Conservation (phyloP, 768 basidiomycete species). For the Rubroboletus pulcherrimus region DNA sequence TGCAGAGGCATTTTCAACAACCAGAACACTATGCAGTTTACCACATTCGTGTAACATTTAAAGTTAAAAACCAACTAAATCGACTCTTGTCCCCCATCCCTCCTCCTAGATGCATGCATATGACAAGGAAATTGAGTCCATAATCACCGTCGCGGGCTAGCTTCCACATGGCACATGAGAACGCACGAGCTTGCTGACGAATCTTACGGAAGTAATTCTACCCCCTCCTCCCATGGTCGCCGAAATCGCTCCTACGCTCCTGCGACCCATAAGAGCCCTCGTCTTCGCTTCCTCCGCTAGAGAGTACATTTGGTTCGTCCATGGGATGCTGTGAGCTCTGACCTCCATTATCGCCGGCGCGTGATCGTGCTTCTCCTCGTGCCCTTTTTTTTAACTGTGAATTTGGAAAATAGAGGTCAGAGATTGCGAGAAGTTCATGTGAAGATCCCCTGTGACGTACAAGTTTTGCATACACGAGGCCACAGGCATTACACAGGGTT, state of each 20-base stretch:
- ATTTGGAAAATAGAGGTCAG: slow-evolving; percentile 22
- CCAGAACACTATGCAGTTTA: slow-evolving; percentile 8
- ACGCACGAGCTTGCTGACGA: slow-evolving; percentile 16
- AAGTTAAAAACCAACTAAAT: slow-evolving; percentile 8
- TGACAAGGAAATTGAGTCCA: slow-evolving; percentile 19
- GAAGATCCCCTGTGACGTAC: slow-evolving; percentile 44
- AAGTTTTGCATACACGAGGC: slow-evolving; percentile 83
- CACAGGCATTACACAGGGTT: slow-evolving; percentile 83
- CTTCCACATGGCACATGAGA: slow-evolving; percentile 17
- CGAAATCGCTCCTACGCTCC: slow-evolving; percentile 34
- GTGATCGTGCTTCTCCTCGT: slow-evolving; percentile 31
- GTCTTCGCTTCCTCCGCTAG: slow-evolving; percentile 33
- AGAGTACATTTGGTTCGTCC: slow-evolving; percentile 24
- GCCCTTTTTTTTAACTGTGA: slow-evolving; percentile 33
- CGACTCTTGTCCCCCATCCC: neutral
- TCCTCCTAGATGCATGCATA: slow-evolving; percentile 6
- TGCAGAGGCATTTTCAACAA: slow-evolving; percentile 2
- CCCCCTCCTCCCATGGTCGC: slow-evolving; percentile 33
- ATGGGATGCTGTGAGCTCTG: slow-evolving; percentile 29
- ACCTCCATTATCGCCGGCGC: slow-evolving; percentile 23
- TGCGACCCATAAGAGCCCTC: slow-evolving; percentile 34
- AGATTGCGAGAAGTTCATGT: slow-evolving; percentile 11
- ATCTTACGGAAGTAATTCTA: slow-evolving; percentile 23
- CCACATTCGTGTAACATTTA: slow-evolving; percentile 12
- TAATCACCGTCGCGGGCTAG: slow-evolving; percentile 13